phyloP scores from a whole-genome alignment of 2,329 filamentous ascomycete species.

The Penicillium sp. region DNA sequence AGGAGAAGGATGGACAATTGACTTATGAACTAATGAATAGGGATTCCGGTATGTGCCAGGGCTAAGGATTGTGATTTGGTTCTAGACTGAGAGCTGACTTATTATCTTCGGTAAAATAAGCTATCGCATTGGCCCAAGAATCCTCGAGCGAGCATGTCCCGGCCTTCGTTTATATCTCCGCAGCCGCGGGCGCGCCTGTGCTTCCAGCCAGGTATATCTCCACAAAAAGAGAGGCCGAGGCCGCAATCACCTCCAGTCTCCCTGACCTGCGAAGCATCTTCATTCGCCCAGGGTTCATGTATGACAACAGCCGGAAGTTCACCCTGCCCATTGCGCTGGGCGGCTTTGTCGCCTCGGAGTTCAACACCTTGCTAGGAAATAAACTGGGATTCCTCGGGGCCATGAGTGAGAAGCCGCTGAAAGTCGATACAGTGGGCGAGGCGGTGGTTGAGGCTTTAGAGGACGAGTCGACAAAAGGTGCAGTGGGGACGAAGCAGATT shows the following conservation, averaged over 20 bases:
- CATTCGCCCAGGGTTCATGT: slow-evolving; percentile 84
- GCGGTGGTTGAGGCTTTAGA: slow-evolving; percentile 86
- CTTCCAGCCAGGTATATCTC: slow-evolving; percentile 83
- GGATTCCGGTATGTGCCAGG: slow-evolving; percentile 62
- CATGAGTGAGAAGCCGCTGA: slow-evolving; percentile 82
- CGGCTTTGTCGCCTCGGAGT: slow-evolving; percentile 72
- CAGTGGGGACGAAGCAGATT: slow-evolving; percentile 78
- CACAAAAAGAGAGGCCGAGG: slow-evolving; percentile 91
- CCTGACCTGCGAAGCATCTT: slow-evolving; percentile 79
- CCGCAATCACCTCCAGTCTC: slow-evolving; percentile 71
- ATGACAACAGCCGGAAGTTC: slow-evolving; percentile 78
- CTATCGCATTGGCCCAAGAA: slow-evolving; percentile 80
- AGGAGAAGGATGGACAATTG: slow-evolving; percentile 73
- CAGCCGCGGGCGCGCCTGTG: slow-evolving; percentile 81
- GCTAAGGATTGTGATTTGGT: not conserved
- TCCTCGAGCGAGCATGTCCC: slow-evolving; percentile 66
- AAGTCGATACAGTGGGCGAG: slow-evolving; percentile 84
- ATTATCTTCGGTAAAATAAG: slow-evolving; percentile 50
- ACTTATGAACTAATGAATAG: slow-evolving; percentile 99
- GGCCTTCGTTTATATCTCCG: slow-evolving; percentile 86
- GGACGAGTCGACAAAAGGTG: slow-evolving; percentile 73
- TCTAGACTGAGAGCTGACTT: slow-evolving; percentile 10
- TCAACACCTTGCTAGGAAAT: slow-evolving; percentile 79
- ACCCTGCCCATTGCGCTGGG: slow-evolving; percentile 84
- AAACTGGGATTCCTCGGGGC: slow-evolving; percentile 79